A percentile compares a stretch with the other conserved stretches of the same genome.
Conservation (phyloP, 306 rosid genomes). For the Sphenostylis stenocarpa region DNA sequence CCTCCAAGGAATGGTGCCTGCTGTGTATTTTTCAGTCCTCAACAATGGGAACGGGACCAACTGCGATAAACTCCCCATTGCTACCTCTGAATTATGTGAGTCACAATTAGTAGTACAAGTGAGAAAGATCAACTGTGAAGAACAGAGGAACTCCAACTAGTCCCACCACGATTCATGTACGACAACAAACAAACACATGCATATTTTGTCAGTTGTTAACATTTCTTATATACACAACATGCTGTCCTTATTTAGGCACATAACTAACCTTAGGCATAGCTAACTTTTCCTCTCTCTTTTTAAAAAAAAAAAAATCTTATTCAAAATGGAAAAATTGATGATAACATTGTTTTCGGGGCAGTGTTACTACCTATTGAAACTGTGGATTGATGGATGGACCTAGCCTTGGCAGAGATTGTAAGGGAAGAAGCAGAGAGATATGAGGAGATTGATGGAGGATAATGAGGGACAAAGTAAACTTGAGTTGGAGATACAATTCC, state of each 20-base stretch:
- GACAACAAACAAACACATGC: neutral
- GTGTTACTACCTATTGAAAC: no score
- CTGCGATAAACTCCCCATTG: conserved; percentile 60
- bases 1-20: conserved; percentile 83
- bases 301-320: neutral
- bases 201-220: neutral
- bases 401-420: no score
- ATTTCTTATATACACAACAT: neutral
- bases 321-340: neutral
- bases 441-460: no score
- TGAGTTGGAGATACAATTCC: no score
- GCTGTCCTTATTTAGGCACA: no score
- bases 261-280: no score
- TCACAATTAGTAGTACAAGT: neutral
- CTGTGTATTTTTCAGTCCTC: conserved; percentile 55
- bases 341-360: neutral
- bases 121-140: neutral
- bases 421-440: no score
- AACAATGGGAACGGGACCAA: conserved; percentile 71
- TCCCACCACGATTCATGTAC: neutral
- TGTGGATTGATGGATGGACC: no score
- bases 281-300: neutral
- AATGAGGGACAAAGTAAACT: no score
- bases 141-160: neutral
- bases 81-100: neutral